Evolutionary conservation across 352 stramenopile genomes (phyloP).

Genomic region (Phytophthora vignae): DNA sequence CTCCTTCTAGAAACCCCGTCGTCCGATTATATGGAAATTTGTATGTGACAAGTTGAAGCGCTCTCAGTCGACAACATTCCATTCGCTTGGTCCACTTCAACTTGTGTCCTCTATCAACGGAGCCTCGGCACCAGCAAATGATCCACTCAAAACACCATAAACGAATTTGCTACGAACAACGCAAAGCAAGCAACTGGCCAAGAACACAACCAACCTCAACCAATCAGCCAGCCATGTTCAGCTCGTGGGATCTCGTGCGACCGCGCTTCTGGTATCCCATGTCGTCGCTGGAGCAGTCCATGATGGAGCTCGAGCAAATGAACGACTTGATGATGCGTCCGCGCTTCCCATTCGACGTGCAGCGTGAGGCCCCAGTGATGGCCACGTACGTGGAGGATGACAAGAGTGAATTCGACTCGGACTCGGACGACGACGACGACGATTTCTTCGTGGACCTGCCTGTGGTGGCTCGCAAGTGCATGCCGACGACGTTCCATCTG

Average conservation of each 20-base stretch:
- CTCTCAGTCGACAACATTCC: slow-evolving; percentile 5
- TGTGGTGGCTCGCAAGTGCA: slow-evolving; percentile 9
- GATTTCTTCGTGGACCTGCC: slow-evolving; percentile 25
- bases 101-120: neutral
- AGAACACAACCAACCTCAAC: neutral
- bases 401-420: neutral
- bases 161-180: slow-evolving; percentile 22
- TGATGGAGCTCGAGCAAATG: slow-evolving; percentile 59
- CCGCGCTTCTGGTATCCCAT: slow-evolving; percentile 66
- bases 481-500: slow-evolving; percentile 1
- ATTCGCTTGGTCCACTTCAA: neutral
- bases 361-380: slow-evolving; percentile 4
- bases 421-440: slow-evolving; percentile 8
- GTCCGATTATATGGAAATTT: slow-evolving; percentile 10
- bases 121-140: neutral
- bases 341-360: slow-evolving; percentile 24
- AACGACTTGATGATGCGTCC: slow-evolving; percentile 33
- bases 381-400: slow-evolving; percentile 10
- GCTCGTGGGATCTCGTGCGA: slow-evolving; percentile 60
- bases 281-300: slow-evolving; percentile 63
- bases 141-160: neutral
- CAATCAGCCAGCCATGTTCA: slow-evolving; percentile 39
- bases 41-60: slow-evolving; percentile 25
- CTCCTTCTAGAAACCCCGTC: slow-evolving; percentile 8
- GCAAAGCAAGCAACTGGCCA: slow-evolving; percentile 2